Conservation (phyloP, 2,329 filamentous ascomycete species). For the Camptophora hylomeconis region DNA sequence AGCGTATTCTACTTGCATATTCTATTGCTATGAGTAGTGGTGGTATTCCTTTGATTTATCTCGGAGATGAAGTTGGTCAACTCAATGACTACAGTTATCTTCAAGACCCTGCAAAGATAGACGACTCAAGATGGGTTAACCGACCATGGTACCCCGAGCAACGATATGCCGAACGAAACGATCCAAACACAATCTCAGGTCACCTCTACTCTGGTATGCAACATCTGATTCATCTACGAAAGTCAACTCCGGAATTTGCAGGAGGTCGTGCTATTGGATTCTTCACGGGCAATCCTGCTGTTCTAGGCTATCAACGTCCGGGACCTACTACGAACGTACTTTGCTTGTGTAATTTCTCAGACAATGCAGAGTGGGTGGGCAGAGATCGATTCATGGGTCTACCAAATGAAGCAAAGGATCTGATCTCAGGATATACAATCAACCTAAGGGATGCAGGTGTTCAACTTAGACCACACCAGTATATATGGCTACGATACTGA, state of each 20-base stretch:
- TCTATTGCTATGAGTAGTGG: slow-evolving; percentile 16
- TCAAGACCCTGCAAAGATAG: slow-evolving; percentile 15
- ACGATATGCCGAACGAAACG: slow-evolving; percentile 12
- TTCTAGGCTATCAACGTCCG: slow-evolving; percentile 15
- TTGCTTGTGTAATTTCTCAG: slow-evolving; percentile 16
- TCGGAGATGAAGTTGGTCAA: slow-evolving; percentile 16
- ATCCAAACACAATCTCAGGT: slow-evolving; percentile 10
- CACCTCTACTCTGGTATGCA: slow-evolving; percentile 13
- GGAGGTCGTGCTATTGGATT: slow-evolving; percentile 14
- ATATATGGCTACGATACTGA: slow-evolving; percentile 13
- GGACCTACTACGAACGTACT: slow-evolving; percentile 9
- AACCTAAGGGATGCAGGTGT: slow-evolving; percentile 13
- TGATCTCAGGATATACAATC: slow-evolving; percentile 12
- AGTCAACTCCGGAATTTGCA: slow-evolving; percentile 12
- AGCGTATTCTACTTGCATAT: slow-evolving; percentile 14
- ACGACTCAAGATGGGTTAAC: slow-evolving; percentile 16
- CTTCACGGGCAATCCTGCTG: slow-evolving; percentile 12
- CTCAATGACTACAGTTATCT: slow-evolving; percentile 17
- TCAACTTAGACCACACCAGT: slow-evolving; percentile 14
- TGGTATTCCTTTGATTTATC: slow-evolving; percentile 15
- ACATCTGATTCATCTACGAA: slow-evolving; percentile 13
- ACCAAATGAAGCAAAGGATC: slow-evolving; percentile 10
- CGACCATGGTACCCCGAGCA: slow-evolving; percentile 12
- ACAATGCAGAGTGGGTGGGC: slow-evolving; percentile 14
- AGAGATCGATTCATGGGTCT: slow-evolving; percentile 14